phyloP scores from a whole-genome alignment of 306 rosid species.

The Lotus japonicus region DNA sequence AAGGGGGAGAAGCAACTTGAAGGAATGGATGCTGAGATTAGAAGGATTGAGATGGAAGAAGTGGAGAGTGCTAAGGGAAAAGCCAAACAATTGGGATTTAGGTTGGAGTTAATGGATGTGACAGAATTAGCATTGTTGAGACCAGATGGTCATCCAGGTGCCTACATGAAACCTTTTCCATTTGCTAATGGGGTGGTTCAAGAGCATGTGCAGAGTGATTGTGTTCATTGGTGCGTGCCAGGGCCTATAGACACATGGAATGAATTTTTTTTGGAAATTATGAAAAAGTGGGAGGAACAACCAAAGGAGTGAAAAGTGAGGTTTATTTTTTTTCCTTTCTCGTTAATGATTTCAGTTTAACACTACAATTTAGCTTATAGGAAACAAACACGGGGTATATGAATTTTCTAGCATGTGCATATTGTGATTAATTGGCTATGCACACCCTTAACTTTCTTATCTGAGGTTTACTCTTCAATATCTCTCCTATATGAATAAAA shows the following conservation, averaged over 20 bases:
- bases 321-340: too few species aligned
- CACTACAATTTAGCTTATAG: too few species aligned
- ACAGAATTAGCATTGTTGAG: conserved; percentile 34
- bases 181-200: conserved; percentile 36
- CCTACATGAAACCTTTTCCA: conserved; percentile 65
- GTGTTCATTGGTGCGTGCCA: conserved; percentile 85
- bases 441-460: too few species aligned
- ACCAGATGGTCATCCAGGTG: conserved; percentile 70
- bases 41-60: conserved; percentile 56
- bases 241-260: conserved; percentile 88
- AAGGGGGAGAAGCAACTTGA: conserved; percentile 42
- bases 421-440: too few species aligned
- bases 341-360: too few species aligned
- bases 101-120: conserved; percentile 32
- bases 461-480: too few species aligned
- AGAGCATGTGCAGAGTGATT: conserved; percentile 58
- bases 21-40: conserved; percentile 67
- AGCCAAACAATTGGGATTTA: conserved; percentile 12
- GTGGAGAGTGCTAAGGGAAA: conserved; percentile 48
- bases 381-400: too few species aligned
- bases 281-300: conserved; percentile 28
- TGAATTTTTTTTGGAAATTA: conserved; percentile 43
- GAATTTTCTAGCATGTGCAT: too few species aligned
- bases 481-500: too few species aligned
- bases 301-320: conserved; percentile 1